Conservation (phyloP, 192 early-diverging fungal species). For the Glomus cerebriforme region DNA sequence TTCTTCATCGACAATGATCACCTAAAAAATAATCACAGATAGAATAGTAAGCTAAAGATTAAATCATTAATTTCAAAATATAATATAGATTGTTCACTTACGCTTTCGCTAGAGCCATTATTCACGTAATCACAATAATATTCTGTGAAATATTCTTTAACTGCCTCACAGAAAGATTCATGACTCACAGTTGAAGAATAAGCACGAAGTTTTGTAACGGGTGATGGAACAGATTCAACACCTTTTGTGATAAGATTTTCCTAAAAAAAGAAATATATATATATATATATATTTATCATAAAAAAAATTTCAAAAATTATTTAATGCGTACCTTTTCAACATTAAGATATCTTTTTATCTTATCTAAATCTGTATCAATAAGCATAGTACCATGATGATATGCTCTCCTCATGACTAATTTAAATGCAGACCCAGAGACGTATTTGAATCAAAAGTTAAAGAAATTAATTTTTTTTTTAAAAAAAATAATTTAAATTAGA, state of each 20-base stretch:
- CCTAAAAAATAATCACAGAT: neutral
- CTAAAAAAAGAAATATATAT: conserved; percentile 35
- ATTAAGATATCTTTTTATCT: conserved; percentile 39
- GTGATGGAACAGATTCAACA: conserved; percentile 87
- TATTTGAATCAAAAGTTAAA: conserved; percentile 27
- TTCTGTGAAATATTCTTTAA: conserved; percentile 68
- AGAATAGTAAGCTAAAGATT: neutral
- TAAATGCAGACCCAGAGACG: conserved; percentile 94
- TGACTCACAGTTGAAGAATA: conserved; percentile 85
- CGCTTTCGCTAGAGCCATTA: neutral
- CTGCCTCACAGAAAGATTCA: conserved; percentile 75
- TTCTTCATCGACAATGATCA: conserved; percentile 4
- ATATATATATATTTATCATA: neutral
- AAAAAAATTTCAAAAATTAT: neutral
- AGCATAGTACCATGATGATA: conserved; percentile 99
- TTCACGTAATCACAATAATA: conserved; percentile 45
- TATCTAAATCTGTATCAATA: conserved; percentile 80
- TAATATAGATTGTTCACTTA: neutral
- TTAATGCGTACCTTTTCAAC: conserved; percentile 19
- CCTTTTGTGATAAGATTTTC: conserved; percentile 78
- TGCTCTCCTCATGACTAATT: conserved; percentile 76
- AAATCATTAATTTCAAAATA: neutral
- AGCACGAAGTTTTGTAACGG: conserved; percentile 80
- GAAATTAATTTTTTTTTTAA: neutral
- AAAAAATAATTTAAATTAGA: neutral